These are phyloP conservation scores for Dictyostelium capitatum DNA, from an alignment of 78 protist genomes.

Conservation along the genomic window DNA sequence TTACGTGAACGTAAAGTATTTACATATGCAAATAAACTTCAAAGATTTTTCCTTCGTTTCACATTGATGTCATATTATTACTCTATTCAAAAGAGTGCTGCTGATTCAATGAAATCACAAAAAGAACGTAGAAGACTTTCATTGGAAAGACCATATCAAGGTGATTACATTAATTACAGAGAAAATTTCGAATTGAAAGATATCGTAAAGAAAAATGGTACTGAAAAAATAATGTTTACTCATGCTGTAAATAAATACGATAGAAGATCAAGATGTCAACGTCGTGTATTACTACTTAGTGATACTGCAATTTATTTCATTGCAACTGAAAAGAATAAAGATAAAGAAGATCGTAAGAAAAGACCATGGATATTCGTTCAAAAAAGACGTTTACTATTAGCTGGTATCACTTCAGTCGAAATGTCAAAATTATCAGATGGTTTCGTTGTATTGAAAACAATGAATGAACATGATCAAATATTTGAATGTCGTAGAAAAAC, in stretches of 20 bases:
- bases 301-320: constrained; percentile 76
- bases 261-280: constrained; percentile 45
- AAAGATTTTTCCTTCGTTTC: constrained; percentile 79
- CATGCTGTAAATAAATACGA: constrained; percentile 64
- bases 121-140: constrained; percentile 82
- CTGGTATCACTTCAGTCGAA: constrained; percentile 32
- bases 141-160: constrained; percentile 78
- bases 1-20: constrained; percentile 83
- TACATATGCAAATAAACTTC: constrained; percentile 83
- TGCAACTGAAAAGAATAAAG: constrained; percentile 85
- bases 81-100: constrained; percentile 71
- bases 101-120: constrained; percentile 40
- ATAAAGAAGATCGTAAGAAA: constrained; percentile 80
- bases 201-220: constrained; percentile 46
- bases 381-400: constrained; percentile 37
- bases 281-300: constrained; percentile 62
- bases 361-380: constrained; percentile 82
- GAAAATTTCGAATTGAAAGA: constrained; percentile 85
- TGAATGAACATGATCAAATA: constrained; percentile 72
- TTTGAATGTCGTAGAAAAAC: constrained; percentile 84
- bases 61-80: constrained; percentile 74
- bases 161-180: constrained; percentile 80
- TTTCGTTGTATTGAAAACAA: constrained; percentile 48
- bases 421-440: constrained; percentile 57
- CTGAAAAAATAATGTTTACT: constrained; percentile 79